Conservation (phyloP, 352 stramenopile genomes). For the Pythium sukuiense region DNA sequence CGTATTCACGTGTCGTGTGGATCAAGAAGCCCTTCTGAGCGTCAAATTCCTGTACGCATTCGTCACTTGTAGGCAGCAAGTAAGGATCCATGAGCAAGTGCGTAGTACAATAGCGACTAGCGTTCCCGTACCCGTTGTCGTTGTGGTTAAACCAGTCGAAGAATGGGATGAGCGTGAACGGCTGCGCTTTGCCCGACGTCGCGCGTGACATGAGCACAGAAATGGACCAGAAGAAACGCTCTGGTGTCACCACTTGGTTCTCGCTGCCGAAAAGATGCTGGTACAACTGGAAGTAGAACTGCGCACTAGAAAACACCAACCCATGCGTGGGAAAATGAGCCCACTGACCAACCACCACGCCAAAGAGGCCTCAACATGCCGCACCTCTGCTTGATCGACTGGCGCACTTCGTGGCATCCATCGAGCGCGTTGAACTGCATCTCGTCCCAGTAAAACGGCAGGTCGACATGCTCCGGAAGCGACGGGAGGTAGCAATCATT, state of each 20-base stretch:
- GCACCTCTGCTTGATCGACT: slow-evolving; percentile 66
- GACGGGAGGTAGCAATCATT: slow-evolving; percentile 63
- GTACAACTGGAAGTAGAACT: slow-evolving; percentile 73
- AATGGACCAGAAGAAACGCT: slow-evolving; percentile 83
- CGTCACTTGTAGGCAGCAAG: slow-evolving; percentile 36
- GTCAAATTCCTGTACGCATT: slow-evolving; percentile 69
- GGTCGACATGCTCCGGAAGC: slow-evolving; percentile 52
- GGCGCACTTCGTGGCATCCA: slow-evolving; percentile 54
- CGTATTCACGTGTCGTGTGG: slow-evolving; percentile 56
- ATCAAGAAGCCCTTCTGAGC: slow-evolving; percentile 57
- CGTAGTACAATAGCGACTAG: background rate
- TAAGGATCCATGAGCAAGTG: background rate
- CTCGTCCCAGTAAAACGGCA: slow-evolving; percentile 75
- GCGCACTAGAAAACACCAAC: slow-evolving; percentile 30
- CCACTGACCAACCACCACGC: background rate
- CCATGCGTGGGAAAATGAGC: background rate
- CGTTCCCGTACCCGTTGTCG: slow-evolving; percentile 43
- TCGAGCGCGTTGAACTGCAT: slow-evolving; percentile 61
- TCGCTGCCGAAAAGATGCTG: slow-evolving; percentile 62
- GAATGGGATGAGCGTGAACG: slow-evolving; percentile 83
- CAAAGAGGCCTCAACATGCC: background rate
- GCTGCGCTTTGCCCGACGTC: slow-evolving; percentile 68
- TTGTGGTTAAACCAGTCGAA: slow-evolving; percentile 89
- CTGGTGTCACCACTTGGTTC: slow-evolving; percentile 48
- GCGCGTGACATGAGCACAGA: slow-evolving; percentile 80